Conservation (phyloP, 805 yeast genomes). For the Ogataea methanolica region DNA sequence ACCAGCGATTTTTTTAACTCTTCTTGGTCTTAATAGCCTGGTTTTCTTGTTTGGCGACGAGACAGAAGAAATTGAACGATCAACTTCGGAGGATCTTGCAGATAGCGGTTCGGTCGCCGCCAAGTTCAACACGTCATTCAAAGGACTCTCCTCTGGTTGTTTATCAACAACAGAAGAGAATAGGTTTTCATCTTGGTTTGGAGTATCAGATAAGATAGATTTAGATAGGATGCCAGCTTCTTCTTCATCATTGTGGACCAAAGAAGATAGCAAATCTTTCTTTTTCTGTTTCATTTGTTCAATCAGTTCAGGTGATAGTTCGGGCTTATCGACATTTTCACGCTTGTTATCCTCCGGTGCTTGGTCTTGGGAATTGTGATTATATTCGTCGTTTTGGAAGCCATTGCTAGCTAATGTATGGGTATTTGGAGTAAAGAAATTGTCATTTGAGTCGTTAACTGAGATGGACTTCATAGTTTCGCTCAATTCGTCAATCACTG, state of each 20-base stretch:
- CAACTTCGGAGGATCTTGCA: constrained; percentile 2
- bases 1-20: constrained; percentile 18
- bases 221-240: constrained; percentile 12
- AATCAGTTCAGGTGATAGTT: constrained; percentile 7
- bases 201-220: constrained; percentile 15
- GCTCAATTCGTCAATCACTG: constrained; percentile 11
- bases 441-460: constrained; percentile 2
- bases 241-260: constrained; percentile 36
- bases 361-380: constrained; percentile 1
- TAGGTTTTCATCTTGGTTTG: constrained; percentile 14
- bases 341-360: constrained; percentile 3
- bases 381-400: neutral
- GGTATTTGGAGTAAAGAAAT: neutral
- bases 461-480: constrained; percentile 21
- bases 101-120: constrained; percentile 8
- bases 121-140: constrained; percentile 16
- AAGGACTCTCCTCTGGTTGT: constrained; percentile 12
- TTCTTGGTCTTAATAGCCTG: constrained; percentile 43
- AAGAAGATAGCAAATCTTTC: constrained; percentile 35
- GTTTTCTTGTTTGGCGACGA: constrained; percentile 37
- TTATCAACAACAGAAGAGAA: constrained; percentile 8
- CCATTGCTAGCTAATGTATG: neutral
- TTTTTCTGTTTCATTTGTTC: constrained; percentile 29
- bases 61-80: constrained; percentile 3
- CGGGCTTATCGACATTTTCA: neutral